Evolutionary conservation across 148 eudicot species (phyloP), one percentile per base, ranked within the genome.

Genomic region (Rhododendron griersonianum): DNA sequence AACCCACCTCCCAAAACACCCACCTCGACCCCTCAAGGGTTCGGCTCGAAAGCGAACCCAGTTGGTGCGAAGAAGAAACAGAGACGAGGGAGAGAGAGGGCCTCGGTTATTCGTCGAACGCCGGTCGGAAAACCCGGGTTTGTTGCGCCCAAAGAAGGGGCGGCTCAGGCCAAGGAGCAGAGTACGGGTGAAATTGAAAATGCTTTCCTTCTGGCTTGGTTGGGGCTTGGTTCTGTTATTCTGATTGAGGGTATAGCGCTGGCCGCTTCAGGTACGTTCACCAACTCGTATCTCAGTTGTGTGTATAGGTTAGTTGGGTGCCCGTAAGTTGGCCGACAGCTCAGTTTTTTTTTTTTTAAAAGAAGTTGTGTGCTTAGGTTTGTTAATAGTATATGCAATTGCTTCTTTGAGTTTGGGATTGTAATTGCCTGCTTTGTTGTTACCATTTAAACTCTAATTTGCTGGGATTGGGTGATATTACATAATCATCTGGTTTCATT

Each of bases 131-230:
- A 89, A 19, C 95, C 98, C 13, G 89, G 81, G 21, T 92, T 95
- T 87, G 85, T 86, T 63, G 39, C 86, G 71, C 76, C 76, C 39
- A 71, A 71, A 71, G 19, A 71, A 71, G 19, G 37, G 75, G 75
- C 28, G 44, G 44, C 44, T 13, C 18, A 30, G 76, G 76, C 84
- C 35, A 83, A 90, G 79, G 93, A 93, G 55, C 90, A 84, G 86
- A 83, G n/a, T 75, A 18, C 80, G 81, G 89, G 81, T 65, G 99
- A 94, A 89, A 87, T 78, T 65, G 99, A 96, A 89, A 89, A 83
- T 80, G 96, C 93, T 45, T 96, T 96, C 81, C 89, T 95, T 83
- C 90, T 96, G 61, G 63, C 94, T 84, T 96, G 99, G 99, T 87
- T 91, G 65, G 98, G 92, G 9, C 95, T 96, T 45, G 98, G 98